phyloP scores from a whole-genome alignment of 306 rosid species.

The Glycine soja region DNA sequence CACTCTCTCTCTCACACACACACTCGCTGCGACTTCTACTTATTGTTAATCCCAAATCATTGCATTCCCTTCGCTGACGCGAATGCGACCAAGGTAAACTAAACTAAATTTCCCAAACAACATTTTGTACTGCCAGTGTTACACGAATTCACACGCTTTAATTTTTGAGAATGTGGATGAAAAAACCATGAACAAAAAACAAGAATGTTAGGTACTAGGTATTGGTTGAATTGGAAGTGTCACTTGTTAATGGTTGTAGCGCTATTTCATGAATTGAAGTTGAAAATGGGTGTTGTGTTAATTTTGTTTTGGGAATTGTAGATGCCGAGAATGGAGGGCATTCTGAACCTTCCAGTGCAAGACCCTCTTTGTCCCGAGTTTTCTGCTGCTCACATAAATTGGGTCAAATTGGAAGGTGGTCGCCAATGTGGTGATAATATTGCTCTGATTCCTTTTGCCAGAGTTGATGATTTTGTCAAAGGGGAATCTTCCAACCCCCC shows the following conservation, averaged over 20 bases:
- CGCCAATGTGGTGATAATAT: conserved; percentile 87
- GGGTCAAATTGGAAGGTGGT: conserved; percentile 81
- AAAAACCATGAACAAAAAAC: neutral
- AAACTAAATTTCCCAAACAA: neutral
- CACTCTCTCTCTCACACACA: neutral
- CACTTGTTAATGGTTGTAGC: neutral
- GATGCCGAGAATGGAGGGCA: conserved; percentile 89
- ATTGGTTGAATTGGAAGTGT: neutral
- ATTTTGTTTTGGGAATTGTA: conserved; percentile 39
- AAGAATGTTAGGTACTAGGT: conserved; percentile 7
- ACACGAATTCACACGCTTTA: neutral
- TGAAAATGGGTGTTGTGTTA: neutral
- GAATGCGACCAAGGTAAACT: conserved; percentile 44
- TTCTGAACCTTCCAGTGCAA: conserved; percentile 80
- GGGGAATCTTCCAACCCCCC: conserved; percentile 77
- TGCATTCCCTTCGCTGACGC: conserved; percentile 6
- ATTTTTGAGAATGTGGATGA: neutral
- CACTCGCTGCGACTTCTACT: neutral
- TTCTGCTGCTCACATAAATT: conserved; percentile 69
- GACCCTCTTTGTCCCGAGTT: conserved; percentile 69
- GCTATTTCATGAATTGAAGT: neutral
- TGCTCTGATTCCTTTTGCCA: conserved; percentile 74
- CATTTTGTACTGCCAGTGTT: neutral
- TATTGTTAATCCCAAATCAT: neutral
- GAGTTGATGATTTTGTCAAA: conserved; percentile 81